Conservation (phyloP, 2,329 filamentous ascomycete genomes). For the Diaporthe helianthi region DNA sequence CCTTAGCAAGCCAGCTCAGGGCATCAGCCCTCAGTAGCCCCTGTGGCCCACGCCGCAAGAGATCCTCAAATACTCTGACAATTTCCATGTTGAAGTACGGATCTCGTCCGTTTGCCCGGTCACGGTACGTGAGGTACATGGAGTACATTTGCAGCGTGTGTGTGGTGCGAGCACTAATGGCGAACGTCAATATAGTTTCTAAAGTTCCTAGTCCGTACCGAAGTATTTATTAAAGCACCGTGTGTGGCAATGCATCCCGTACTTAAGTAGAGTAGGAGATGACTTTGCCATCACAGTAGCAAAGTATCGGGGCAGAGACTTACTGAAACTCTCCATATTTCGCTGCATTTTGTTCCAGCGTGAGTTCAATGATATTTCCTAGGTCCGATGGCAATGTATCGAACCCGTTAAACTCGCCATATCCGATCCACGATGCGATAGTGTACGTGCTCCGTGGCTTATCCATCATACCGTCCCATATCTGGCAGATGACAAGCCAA, state of each 20-base stretch:
- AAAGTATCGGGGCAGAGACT: neutral
- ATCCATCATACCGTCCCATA: conserved; percentile 23
- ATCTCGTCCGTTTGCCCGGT: neutral
- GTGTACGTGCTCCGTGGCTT: conserved; percentile 13
- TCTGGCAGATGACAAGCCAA: conserved; percentile 24
- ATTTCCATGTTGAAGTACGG: conserved; percentile 18
- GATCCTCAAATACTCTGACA: neutral
- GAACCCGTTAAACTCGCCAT: conserved; percentile 17
- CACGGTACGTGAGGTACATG: conserved; percentile 20
- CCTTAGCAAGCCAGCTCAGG: conserved; percentile 17
- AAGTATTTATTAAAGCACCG: no score
- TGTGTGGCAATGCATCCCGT: no score
- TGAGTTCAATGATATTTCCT: neutral
- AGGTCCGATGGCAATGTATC: conserved; percentile 7
- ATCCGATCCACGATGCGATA: conserved; percentile 19
- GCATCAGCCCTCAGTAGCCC: neutral
- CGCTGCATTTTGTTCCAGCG: neutral
- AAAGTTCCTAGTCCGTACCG: no score
- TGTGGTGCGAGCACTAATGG: conserved; percentile 12
- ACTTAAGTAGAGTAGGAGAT: no score
- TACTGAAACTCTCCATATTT: conserved; percentile 23
- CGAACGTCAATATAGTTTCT: neutral
- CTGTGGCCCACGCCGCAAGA: neutral
- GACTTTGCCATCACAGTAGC: no score
- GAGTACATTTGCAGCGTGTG: conserved; percentile 19